Conservation (phyloP, 169 alveolate species). For the Eimeria praecox region DNA sequence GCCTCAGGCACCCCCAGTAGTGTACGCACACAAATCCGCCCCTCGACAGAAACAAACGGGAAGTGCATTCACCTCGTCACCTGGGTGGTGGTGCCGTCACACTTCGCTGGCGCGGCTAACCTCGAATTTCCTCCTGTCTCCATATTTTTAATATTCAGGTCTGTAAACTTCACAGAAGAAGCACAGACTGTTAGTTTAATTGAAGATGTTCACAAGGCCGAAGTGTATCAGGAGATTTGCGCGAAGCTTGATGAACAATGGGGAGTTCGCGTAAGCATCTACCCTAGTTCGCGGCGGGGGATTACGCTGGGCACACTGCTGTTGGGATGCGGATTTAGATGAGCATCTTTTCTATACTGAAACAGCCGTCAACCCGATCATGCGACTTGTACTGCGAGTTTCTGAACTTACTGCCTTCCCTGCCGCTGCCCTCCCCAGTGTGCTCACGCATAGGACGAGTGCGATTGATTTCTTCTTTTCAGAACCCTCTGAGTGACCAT, state of each 20-base stretch:
- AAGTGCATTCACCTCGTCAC: not conserved
- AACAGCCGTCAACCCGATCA: not conserved
- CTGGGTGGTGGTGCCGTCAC: not conserved
- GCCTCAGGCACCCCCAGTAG: slow-evolving; percentile 47
- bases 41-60: not conserved
- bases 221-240: slow-evolving; percentile 67
- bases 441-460: not conserved
- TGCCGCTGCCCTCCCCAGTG: not conserved
- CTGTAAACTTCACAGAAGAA: slow-evolving; percentile 67
- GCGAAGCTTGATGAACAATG: slow-evolving; percentile 59
- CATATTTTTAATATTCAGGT: slow-evolving; percentile 18
- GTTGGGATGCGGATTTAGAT: not conserved
- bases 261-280: slow-evolving; percentile 50
- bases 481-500: slow-evolving; percentile 68
- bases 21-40: not conserved
- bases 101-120: not conserved
- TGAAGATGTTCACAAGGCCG: slow-evolving; percentile 80
- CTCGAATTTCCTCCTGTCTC: not conserved
- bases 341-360: not conserved
- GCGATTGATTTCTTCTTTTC: not conserved
- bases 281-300: not conserved
- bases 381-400: not conserved
- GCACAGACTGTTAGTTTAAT: slow-evolving; percentile 43
- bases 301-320: not conserved
- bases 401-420: not conserved